Evolutionary conservation across 495 filamentous ascomycete species (phyloP).

Genomic region (Penicillium steckii): DNA sequence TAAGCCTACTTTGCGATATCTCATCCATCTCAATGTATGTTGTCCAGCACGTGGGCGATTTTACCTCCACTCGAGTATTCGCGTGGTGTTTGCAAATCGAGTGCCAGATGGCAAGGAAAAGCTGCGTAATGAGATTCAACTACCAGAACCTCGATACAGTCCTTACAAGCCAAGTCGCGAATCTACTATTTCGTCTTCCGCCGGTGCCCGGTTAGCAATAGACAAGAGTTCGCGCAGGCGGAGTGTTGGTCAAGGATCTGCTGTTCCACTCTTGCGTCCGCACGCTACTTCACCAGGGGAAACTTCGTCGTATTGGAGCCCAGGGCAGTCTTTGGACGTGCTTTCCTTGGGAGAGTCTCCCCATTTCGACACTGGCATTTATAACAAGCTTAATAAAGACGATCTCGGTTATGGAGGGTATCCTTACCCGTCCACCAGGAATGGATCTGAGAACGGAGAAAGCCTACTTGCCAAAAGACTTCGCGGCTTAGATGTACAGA

Average conservation of each 20-base stretch:
- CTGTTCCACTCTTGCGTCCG: constrained; percentile 21
- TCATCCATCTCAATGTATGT: constrained; percentile 93
- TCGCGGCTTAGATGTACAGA: constrained; percentile 47
- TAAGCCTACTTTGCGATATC: constrained; percentile 81
- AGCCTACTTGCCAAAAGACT: constrained; percentile 56
- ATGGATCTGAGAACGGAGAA: constrained; percentile 46
- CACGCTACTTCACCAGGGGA: constrained; percentile 11
- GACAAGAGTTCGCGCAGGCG: constrained; percentile 58
- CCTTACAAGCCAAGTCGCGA: constrained; percentile 73
- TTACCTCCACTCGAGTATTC: constrained; percentile 86
- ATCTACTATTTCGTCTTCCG: constrained; percentile 13
- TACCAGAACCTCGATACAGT: constrained; percentile 83
- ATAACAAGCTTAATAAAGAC: constrained; percentile 67
- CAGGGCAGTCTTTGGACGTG: constrained; percentile 22
- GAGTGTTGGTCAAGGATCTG: constrained; percentile 54
- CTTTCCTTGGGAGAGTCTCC: constrained; percentile 1
- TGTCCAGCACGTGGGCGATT: constrained; percentile 79
- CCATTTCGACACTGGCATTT: constrained; percentile 32
- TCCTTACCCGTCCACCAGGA: constrained; percentile 38
- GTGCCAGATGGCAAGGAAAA: constrained; percentile 97
- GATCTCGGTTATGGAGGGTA: constrained; percentile 65
- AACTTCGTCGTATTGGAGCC: constrained; percentile 24
- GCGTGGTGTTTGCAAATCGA: constrained; percentile 96
- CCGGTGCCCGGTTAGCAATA: constrained; percentile 32
- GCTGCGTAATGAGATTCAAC: constrained; percentile 84